These are phyloP conservation scores for Jacaranda copaia DNA, from an alignment of 257 asterid genomes.

Conservation along the genomic window DNA sequence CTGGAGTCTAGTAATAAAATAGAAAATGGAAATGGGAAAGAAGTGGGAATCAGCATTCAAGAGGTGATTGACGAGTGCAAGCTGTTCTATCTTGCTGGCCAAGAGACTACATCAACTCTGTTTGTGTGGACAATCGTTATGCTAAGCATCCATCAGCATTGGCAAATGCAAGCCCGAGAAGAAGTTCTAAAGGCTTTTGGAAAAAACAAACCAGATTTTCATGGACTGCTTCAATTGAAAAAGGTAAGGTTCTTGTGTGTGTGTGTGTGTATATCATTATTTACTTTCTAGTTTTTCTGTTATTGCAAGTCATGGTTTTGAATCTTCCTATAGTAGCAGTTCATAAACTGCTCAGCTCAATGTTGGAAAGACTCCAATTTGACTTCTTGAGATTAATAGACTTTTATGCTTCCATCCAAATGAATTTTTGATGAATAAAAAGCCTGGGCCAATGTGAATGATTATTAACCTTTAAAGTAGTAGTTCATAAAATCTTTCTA, in stretches of 20 bases:
- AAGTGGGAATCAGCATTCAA: constrained; percentile 40
- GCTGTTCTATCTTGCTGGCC: constrained; percentile 54
- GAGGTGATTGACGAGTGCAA: constrained; percentile 60
- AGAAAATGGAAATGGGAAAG: constrained; percentile 35
- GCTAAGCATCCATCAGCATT: constrained; percentile 46
- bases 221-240: constrained; percentile 51
- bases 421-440: too few relatives aligned
- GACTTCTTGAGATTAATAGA: too few relatives aligned
- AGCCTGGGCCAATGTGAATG: too few relatives aligned
- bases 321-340: too few relatives aligned
- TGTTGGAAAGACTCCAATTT: too few relatives aligned
- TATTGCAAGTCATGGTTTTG: too few relatives aligned
- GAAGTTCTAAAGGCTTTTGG: constrained; percentile 50
- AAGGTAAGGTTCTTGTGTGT: constrained; percentile 21
- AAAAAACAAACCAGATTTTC: constrained; percentile 41
- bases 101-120: constrained; percentile 52
- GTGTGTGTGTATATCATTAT: too few relatives aligned
- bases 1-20: constrained; percentile 42
- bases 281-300: too few relatives aligned
- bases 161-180: constrained; percentile 55
- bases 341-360: too few relatives aligned
- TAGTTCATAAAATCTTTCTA: too few relatives aligned
- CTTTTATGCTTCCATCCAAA: too few relatives aligned
- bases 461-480: too few relatives aligned
- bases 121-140: constrained; percentile 54